Evolutionary conservation across 805 yeast genomes (phyloP), one percentile per base, ranked within the genome.

Genomic region (Kuraishia borneana): DNA sequence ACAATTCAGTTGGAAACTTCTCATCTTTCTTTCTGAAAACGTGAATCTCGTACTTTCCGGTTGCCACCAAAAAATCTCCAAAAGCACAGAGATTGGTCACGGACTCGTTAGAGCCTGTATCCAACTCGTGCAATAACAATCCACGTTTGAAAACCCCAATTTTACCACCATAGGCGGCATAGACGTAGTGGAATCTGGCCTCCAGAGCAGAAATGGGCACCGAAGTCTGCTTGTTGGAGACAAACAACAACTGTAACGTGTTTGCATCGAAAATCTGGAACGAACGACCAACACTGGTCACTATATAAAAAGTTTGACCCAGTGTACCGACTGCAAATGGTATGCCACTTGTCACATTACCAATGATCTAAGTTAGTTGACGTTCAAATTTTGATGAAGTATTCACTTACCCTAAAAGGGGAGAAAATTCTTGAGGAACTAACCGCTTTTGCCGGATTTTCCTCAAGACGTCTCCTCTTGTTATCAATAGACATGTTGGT

Each of bases 181-280:
- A 89, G 2, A 85, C 84, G 50, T 78, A 70, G 48, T 89, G 96
- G 63, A 74, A 75, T 55, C 84, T 94, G 2, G 96, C 78, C 16
- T 79, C 66, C 31, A 89, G 60, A 17, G 79, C 71, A 18, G 79
- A 73, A 42, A 89, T 87, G 37, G 73, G 70, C 6, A 73, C 51
- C 0, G 78, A 68, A 0, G 95, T 80, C 52, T 83, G 89, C 16
- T 69, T 71, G 42, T 76, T 83, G 1, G 95, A 83, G 9, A 89
- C 94, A 56, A 92, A 89, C 17, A 89, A 60, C 41, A 89, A 61
- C 44, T 83, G 92, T 41, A 89, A 61, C 5, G 83, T 84, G 21
- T 89, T 75, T 47, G 83, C 95, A 60, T 92, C 98, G 50, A 83
- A 92, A 20, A 92, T 84, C 54, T 89, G 97, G 61, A 92, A 84